Conservation (phyloP, 441 rosid species). For the Populus tomentosa region DNA sequence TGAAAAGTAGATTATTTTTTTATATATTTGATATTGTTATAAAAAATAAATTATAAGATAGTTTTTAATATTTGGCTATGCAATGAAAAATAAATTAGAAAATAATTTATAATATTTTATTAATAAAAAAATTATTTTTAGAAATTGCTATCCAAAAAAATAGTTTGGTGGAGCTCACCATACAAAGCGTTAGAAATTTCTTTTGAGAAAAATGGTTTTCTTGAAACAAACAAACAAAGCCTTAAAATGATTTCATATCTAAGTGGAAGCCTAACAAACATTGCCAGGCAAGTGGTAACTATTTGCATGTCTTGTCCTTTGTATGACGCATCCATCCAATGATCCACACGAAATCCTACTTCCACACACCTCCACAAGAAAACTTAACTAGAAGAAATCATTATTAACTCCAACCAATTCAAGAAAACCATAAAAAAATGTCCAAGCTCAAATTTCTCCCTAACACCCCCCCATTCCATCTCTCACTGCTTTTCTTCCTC, state of each 20-base stretch:
- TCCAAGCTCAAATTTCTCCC: conserved; percentile 14
- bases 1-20: too few relatives aligned
- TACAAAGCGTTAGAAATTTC: too few relatives aligned
- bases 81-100: too few relatives aligned
- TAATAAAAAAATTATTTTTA: too few relatives aligned
- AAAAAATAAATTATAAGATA: too few relatives aligned
- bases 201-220: too few relatives aligned
- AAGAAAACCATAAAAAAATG: conserved; percentile 22
- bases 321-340: neutral
- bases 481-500: conserved; percentile 37
- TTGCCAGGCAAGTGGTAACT: neutral
- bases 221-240: too few relatives aligned
- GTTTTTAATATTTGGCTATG: too few relatives aligned
- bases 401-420: neutral
- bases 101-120: too few relatives aligned
- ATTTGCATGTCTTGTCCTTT: neutral
- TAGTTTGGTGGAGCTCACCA: too few relatives aligned
- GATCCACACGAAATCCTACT: neutral
- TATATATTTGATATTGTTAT: too few relatives aligned
- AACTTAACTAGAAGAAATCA: neutral
- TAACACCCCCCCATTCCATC: conserved; percentile 1
- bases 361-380: neutral
- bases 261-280: neutral
- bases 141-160: too few relatives aligned
- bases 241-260: neutral